Percentiles rank a stretch among this genome's conserved stretches.
Conservation (phyloP, 1,284 basidiomycete species). For the Melampsora allii-populina region DNA sequence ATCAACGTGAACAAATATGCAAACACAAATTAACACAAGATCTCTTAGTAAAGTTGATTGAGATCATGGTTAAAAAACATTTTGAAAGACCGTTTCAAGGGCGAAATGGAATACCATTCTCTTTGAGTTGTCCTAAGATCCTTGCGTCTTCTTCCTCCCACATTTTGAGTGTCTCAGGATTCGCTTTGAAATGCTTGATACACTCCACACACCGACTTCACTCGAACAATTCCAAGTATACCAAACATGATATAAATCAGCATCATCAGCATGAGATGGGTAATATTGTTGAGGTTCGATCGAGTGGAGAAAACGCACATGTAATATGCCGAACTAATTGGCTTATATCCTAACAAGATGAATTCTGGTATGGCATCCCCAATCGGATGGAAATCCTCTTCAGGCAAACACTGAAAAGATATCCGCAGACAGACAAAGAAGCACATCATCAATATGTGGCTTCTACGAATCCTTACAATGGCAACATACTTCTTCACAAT, state of each 20-base stretch:
- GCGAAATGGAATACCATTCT: neutral
- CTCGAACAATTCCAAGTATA: neutral
- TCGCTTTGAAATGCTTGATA: conserved; percentile 24
- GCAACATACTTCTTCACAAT: conserved; percentile 59
- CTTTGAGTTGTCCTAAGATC: neutral
- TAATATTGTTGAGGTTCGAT: neutral
- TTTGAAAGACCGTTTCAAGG: neutral
- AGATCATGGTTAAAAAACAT: too few relatives aligned
- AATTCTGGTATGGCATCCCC: conserved; percentile 34
- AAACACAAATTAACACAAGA: too few relatives aligned
- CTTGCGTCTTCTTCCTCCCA: conserved; percentile 22
- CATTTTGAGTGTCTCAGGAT: conserved; percentile 14
- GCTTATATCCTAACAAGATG: conserved; percentile 17
- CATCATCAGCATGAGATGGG: neutral
- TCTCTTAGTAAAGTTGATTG: too few relatives aligned
- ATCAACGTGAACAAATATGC: too few relatives aligned
- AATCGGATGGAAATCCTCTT: conserved; percentile 21
- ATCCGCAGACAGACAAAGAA: neutral
- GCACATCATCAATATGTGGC: too few relatives aligned
- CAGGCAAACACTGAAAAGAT: conserved; percentile 12
- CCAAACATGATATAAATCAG: neutral
- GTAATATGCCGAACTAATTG: conserved; percentile 4
- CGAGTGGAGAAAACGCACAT: conserved; percentile 2
- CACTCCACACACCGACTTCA: conserved; percentile 31
- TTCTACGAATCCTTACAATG: too few relatives aligned